Percentiles rank a stretch among this genome's conserved stretches.
Conservation (phyloP, 495 filamentous ascomycete species). For the Trichoderma reesei region DNA sequence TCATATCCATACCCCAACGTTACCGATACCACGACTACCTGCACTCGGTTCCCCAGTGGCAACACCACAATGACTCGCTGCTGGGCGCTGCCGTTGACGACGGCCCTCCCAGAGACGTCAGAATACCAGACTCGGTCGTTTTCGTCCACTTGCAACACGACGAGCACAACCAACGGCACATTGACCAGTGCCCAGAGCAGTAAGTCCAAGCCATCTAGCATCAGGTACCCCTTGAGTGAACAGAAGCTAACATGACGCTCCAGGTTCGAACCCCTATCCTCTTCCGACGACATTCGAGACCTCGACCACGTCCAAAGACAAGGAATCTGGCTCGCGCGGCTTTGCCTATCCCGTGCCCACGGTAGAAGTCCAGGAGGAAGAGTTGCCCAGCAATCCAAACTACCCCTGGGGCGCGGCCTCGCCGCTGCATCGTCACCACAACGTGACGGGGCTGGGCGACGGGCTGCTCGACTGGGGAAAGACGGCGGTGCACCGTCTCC, state of each 20-base stretch:
- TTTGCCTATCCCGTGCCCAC: conserved; percentile 2
- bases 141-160: not conserved
- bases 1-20: not conserved
- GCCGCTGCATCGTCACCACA: conserved; percentile 7
- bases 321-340: not conserved
- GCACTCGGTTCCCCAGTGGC: not conserved
- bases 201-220: not conserved
- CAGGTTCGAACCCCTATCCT: not conserved
- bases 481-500: not conserved
- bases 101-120: not conserved
- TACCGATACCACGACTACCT: not conserved
- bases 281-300: conserved; percentile 3
- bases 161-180: not conserved
- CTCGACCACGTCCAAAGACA: not conserved
- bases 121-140: not conserved
- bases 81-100: not conserved
- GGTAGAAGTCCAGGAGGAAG: conserved; percentile 12
- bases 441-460: not conserved
- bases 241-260: not conserved
- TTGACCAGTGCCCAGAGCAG: not conserved
- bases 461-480: not conserved
- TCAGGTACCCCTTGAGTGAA: not conserved
- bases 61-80: not conserved
- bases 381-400: conserved; percentile 12
- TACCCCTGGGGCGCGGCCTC: not conserved